Evolutionary conservation across 495 filamentous ascomycete genomes (phyloP), one percentile per base, ranked within the genome.

Genomic region (Podospora pseudocomata): DNA sequence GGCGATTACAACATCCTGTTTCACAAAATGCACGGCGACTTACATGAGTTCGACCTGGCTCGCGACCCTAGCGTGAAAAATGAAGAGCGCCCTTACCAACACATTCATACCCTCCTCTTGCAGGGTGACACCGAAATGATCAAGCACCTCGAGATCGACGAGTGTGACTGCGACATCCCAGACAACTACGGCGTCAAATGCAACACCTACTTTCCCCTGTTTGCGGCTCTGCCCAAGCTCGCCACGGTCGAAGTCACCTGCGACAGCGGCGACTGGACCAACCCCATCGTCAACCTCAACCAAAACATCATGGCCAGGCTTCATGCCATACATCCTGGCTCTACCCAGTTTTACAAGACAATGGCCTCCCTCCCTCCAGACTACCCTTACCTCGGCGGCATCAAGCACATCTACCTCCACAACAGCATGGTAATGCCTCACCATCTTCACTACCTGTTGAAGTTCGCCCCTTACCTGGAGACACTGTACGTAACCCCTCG

Each of bases 401-500:
- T 74, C 63, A 58, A 53, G 5, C 74, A 76, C 63, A 67, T 78
- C 67, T 78, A 72, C 71, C 74, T 78, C 13, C 73, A 77, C 70
- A 34, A 73, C 59, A 75, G 72, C 65, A 39, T 67, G 44, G 68
- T 74, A 30, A 67, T 65, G 65, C 76, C 76, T 20, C 54, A 54
- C 26, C 65, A 76, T 60, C 66, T 78, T 4, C 56, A 71, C 66
- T 68, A 71, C 0, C 54, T 78, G 27, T 67, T 78, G 54, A 57
- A 39, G 2, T 72, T 76, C 67, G 74, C 74, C 20, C 74, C 75
- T 1, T 27, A 70, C 9, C 72, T 77, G 39, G 65, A 77, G 64
- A 77, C 75, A 2, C 71, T 78, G 16, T 77, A 78, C 74, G 70
- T 78, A 69, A 60, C 65, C 4, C 71, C 76, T 15, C 71, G 73